These are phyloP conservation scores for Rhynchospora tenuis DNA, from an alignment of 176 grass and related monocot genomes.

Conservation along the genomic window DNA sequence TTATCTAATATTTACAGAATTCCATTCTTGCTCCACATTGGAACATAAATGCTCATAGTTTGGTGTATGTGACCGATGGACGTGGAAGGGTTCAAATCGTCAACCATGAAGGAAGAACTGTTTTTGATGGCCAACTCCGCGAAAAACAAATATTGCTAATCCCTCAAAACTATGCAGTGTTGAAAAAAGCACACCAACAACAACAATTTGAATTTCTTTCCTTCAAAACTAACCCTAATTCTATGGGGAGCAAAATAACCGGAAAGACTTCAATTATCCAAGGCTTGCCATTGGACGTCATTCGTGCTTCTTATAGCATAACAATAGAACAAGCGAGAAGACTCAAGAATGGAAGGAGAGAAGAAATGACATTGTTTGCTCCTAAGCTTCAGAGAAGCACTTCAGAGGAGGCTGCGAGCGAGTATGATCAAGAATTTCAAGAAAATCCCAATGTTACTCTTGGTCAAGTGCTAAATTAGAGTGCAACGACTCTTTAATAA, in stretches of 20 bases:
- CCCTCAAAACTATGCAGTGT: constrained; percentile 22
- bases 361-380: constrained; percentile 16
- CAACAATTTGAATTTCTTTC: constrained; percentile 18
- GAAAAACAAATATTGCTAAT: constrained; percentile 26
- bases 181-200: neutral
- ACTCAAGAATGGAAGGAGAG: constrained; percentile 17
- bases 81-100: constrained; percentile 12
- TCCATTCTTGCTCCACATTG: neutral
- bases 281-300: constrained; percentile 14
- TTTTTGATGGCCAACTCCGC: constrained; percentile 25
- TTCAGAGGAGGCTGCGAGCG: neutral
- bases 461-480: neutral
- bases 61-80: constrained; percentile 32
- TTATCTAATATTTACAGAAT: constrained; percentile 12
- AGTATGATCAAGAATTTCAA: too few relatives aligned
- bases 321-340: constrained; percentile 24
- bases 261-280: constrained; percentile 29
- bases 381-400: neutral
- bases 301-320: constrained; percentile 18
- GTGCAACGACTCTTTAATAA: neutral
- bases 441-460: neutral
- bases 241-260: constrained; percentile 1
- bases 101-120: neutral
- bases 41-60: constrained; percentile 36
- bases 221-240: constrained; percentile 25